These are phyloP conservation scores for Ustilago shanxiensis DNA, from an alignment of 1,284 basidiomycete genomes.

Conservation along the genomic window DNA sequence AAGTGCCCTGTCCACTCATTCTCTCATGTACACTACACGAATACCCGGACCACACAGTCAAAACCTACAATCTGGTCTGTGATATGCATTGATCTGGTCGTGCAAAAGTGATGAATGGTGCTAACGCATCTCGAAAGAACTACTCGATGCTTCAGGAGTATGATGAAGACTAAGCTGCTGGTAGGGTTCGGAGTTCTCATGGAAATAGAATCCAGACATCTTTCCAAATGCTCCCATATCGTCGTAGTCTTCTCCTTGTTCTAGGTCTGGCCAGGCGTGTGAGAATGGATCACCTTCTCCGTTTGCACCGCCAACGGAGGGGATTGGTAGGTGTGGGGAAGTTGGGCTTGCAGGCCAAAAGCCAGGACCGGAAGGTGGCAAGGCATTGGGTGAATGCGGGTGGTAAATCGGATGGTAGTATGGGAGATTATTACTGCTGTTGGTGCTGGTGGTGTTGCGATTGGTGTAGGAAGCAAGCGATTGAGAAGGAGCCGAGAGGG, in stretches of 20 bases:
- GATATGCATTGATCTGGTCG: neutral
- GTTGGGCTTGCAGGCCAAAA: constrained; percentile 45
- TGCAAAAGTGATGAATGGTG: neutral
- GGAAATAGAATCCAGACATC: constrained; percentile 93
- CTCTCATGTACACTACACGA: neutral
- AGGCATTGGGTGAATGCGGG: constrained; percentile 26
- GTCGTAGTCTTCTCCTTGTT: constrained; percentile 33
- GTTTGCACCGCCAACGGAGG: neutral
- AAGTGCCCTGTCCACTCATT: neutral
- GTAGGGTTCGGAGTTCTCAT: constrained; percentile 87
- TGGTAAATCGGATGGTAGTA: constrained; percentile 38
- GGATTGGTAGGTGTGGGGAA: constrained; percentile 23
- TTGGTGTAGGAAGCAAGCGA: constrained; percentile 1
- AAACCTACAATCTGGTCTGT: neutral
- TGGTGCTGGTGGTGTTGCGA: neutral
- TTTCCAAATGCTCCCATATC: constrained; percentile 51
- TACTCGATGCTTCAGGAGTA: constrained; percentile 65
- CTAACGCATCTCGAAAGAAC: constrained; percentile 72
- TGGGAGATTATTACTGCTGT: neutral
- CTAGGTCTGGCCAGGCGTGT: constrained; percentile 12
- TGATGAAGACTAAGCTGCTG: constrained; percentile 73
- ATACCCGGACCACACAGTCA: constrained; percentile 1
- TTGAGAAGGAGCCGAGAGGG: constrained; percentile 21
- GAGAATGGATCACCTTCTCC: constrained; percentile 23
- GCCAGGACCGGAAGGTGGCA: constrained; percentile 24